Percentiles rank a stretch among this genome's conserved stretches.
These are phyloP conservation scores for Haematococcus sp. DNA, from an alignment of 139 green algal genomes.

Conservation along the genomic window DNA sequence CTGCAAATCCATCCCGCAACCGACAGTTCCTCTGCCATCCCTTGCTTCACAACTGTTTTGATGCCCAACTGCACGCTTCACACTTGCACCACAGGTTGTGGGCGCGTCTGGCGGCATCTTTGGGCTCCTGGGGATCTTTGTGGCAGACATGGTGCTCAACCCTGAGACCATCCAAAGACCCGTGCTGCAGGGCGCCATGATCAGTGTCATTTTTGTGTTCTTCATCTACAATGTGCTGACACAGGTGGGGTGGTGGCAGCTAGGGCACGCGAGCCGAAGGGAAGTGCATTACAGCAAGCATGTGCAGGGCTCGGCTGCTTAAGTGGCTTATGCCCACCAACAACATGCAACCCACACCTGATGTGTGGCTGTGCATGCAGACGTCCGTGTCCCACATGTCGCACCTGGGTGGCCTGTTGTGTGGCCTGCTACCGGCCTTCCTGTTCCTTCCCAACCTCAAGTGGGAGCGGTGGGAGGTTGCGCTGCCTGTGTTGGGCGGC, in stretches of 20 bases:
- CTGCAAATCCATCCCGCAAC: too few relatives aligned
- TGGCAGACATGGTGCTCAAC: conserved; percentile 55
- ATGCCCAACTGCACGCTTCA: neutral
- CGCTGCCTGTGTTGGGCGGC: conserved; percentile 18
- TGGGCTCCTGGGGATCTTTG: conserved; percentile 69
- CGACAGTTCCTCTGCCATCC: too few relatives aligned
- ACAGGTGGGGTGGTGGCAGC: too few relatives aligned
- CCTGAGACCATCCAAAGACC: conserved; percentile 52
- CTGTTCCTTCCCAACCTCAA: conserved; percentile 67
- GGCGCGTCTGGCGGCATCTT: conserved; percentile 68
- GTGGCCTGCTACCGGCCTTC: conserved; percentile 61
- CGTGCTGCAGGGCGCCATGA: conserved; percentile 38
- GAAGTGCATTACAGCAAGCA: too few relatives aligned
- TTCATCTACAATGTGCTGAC: too few relatives aligned
- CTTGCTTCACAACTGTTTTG: too few relatives aligned
- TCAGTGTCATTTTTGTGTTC: too few relatives aligned
- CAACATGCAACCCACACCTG: too few relatives aligned
- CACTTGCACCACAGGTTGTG: conserved; percentile 35
- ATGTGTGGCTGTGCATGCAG: neutral
- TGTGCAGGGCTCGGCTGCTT: too few relatives aligned
- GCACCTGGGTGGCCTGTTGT: conserved; percentile 70
- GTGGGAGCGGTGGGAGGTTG: conserved; percentile 41
- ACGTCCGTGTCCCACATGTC: conserved; percentile 47
- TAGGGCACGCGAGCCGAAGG: too few relatives aligned
- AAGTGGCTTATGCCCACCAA: too few relatives aligned